phyloP scores from a whole-genome alignment of 2,329 filamentous ascomycete genomes.

The Penicillium sp. region DNA sequence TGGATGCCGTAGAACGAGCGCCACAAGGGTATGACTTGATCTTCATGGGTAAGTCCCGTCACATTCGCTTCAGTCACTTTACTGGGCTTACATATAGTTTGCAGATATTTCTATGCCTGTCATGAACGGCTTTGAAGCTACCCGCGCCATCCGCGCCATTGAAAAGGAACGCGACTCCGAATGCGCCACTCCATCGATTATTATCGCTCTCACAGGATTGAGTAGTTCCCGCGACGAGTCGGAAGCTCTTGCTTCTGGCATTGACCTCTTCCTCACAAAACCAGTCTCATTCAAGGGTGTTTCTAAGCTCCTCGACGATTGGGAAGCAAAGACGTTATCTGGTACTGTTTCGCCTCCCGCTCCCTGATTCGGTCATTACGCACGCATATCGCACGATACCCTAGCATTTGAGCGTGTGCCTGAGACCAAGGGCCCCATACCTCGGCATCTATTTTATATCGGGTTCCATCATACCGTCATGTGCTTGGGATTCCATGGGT shows the following conservation, averaged over 20 bases:
- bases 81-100: neutral
- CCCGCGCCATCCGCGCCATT: conserved; percentile 51
- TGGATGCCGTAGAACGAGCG: conserved; percentile 44
- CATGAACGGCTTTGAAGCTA: conserved; percentile 55
- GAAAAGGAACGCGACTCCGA: conserved; percentile 40
- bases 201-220: conserved; percentile 53
- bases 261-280: conserved; percentile 55
- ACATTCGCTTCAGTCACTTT: neutral
- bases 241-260: conserved; percentile 49
- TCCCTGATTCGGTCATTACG: neutral
- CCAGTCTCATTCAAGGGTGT: conserved; percentile 53
- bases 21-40: conserved; percentile 48
- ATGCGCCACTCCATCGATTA: conserved; percentile 38
- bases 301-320: conserved; percentile 43
- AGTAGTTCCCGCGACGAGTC: conserved; percentile 50
- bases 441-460: neutral
- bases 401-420: neutral
- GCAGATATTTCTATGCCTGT: conserved; percentile 54
- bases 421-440: too few relatives aligned
- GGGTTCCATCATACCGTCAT: neutral
- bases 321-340: conserved; percentile 27
- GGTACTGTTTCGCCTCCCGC: neutral
- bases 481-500: neutral
- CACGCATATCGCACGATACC: neutral
- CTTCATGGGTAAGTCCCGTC: conserved; percentile 45